These are phyloP conservation scores for Funneliformis geosporum DNA, from an alignment of 192 early-diverging fungal species.

Conservation along the genomic window DNA sequence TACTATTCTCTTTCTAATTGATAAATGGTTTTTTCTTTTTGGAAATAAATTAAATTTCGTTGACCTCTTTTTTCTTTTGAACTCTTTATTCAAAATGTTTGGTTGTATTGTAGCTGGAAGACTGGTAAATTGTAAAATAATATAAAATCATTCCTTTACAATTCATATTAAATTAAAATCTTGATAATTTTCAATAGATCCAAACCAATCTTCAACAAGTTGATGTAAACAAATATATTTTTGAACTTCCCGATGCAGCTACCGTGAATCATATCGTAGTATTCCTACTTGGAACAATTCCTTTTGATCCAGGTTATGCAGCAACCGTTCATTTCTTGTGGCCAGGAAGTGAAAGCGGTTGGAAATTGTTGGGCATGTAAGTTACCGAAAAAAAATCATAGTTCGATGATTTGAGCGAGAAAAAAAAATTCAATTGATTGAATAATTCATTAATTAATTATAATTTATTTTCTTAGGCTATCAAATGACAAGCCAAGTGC, in stretches of 20 bases:
- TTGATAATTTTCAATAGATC: slow-evolving; percentile 52
- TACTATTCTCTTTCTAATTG: too few species aligned
- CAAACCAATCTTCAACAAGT: slow-evolving; percentile 92
- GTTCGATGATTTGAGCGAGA: too few species aligned
- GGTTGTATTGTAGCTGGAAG: slow-evolving; percentile 92
- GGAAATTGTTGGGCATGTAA: slow-evolving; percentile 76
- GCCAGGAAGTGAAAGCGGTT: slow-evolving; percentile 65
- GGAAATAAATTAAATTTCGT: too few species aligned
- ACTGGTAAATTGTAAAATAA: slow-evolving; percentile 46
- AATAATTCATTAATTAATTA: not conserved
- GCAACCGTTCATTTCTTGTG: slow-evolving; percentile 95
- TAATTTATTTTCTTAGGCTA: slow-evolving; percentile 44
- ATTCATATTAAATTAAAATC: not conserved
- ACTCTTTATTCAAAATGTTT: slow-evolving; percentile 62
- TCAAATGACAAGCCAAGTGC: slow-evolving; percentile 86
- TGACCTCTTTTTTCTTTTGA: too few species aligned
- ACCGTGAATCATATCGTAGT: slow-evolving; percentile 95
- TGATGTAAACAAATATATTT: slow-evolving; percentile 84
- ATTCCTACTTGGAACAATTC: slow-evolving; percentile 81
- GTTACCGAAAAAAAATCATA: not conserved
- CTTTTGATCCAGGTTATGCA: slow-evolving; percentile 87
- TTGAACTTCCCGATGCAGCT: slow-evolving; percentile 83
- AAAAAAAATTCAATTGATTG: not conserved
- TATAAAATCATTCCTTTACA: not conserved
- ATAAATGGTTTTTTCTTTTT: too few species aligned